Base-by-base conservation (phyloP, 345 rosid species). In the Eucalyptus sideroxylon region DNA sequence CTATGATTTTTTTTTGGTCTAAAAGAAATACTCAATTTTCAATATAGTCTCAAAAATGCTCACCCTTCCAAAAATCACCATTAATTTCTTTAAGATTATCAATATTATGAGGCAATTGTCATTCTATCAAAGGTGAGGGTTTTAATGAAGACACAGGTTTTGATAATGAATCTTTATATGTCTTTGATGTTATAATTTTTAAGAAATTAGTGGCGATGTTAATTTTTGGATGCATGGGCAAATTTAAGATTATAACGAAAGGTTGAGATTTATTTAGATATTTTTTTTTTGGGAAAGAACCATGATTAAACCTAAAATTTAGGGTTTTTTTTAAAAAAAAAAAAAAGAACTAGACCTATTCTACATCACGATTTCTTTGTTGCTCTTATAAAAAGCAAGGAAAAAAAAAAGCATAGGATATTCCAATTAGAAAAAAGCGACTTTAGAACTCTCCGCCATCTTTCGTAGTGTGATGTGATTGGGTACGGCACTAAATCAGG, bases 71-170 rank as follows among this genome's bases (percentile, higher is more conserved):
- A 77, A 40, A 40, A 21, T 77, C 3, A 3, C 6, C 2, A 77
- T 11, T 69, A 5, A 11, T 34, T 77, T 77, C 9, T 40, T 77
- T 2, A 16, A 77, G 5, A 77, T 37, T 11, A 21, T 40, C 15
- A 77, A 11, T 23, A 77, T 37, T 1, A 37, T 1, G 30, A 37
- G 27, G 1, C 12, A 2, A 10, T 0, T 2, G 8, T 19, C 2
- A 23, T 17, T 34, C 26, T 12, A 72, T 72, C 8, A 4, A 3
- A 72, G 12, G 42, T 9, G 45, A 40, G 4, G 1, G 16, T 40
- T 26, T 21, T 37, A 23, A 77, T 40, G 30, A 40, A 40, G 16
- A 11, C 2, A 1, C 1, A 1, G 4, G 27, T 40, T 37, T 8
- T 21, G 14, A 37, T 40, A 21, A 40, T 2, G 1, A 77, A 40